phyloP scores from a whole-genome alignment of 805 yeast genomes.

The Zygotorulaspora chibaensis region DNA sequence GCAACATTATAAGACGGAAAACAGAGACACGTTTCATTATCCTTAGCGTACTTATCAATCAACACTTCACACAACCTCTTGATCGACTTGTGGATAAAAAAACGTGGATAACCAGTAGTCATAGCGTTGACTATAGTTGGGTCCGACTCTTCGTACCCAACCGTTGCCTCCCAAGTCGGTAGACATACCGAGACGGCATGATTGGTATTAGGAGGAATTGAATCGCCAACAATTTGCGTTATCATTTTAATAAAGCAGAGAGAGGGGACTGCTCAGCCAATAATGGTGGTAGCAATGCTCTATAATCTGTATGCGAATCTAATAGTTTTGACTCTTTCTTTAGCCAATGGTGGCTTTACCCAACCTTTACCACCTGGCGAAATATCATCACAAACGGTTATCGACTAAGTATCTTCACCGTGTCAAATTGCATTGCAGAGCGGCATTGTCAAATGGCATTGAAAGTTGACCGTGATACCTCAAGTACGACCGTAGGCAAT shows the following conservation, averaged over 20 bases:
- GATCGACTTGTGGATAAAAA: constrained; percentile 62
- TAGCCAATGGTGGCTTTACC: background rate
- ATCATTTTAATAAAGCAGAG: constrained; percentile 8
- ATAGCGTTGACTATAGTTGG: constrained; percentile 72
- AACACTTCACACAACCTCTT: constrained; percentile 51
- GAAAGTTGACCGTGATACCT: background rate
- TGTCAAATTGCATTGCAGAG: background rate
- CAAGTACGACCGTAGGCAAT: too few species aligned
- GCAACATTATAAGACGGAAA: constrained; percentile 80
- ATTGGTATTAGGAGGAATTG: constrained; percentile 83
- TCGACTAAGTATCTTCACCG: background rate
- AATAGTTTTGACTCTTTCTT: too few species aligned
- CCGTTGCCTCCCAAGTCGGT: constrained; percentile 92
- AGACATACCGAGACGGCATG: constrained; percentile 94
- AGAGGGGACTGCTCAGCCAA: background rate
- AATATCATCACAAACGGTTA: constrained; percentile 8
- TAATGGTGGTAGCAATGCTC: too few species aligned
- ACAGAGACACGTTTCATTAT: constrained; percentile 67
- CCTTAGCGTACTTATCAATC: constrained; percentile 70
- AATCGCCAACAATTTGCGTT: constrained; percentile 54
- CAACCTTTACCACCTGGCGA: background rate
- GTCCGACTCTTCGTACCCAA: constrained; percentile 89
- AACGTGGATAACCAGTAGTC: constrained; percentile 87
- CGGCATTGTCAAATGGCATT: background rate
- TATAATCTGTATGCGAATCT: too few species aligned